phyloP scores from a whole-genome alignment of 257 asterid species.

The Solanum rostratum region DNA sequence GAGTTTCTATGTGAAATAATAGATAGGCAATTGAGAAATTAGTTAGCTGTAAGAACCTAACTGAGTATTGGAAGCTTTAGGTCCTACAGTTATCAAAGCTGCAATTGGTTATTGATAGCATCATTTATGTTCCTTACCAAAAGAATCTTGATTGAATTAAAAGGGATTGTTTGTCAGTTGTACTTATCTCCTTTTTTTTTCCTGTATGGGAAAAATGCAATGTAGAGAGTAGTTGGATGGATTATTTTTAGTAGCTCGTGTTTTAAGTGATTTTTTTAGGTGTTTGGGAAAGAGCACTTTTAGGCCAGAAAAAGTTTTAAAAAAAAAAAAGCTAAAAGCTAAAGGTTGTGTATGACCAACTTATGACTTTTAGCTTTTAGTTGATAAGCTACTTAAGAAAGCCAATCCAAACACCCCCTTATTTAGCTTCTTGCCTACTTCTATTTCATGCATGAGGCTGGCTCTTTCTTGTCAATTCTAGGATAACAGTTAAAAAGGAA shows the following conservation, averaged over 20 bases:
- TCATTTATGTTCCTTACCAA: background rate
- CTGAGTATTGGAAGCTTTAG: background rate
- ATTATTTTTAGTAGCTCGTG: too few species aligned
- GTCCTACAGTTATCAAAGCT: background rate
- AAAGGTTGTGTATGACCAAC: too few species aligned
- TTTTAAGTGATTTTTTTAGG: too few species aligned
- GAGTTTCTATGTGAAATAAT: background rate
- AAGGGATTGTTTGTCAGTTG: background rate
- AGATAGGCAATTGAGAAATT: background rate
- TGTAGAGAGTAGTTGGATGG: too few species aligned
- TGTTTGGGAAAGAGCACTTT: too few species aligned
- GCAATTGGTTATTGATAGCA: background rate
- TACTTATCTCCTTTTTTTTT: background rate
- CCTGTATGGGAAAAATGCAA: background rate
- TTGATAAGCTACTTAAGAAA: too few species aligned
- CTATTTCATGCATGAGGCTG: background rate
- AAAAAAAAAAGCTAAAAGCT: too few species aligned
- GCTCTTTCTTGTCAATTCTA: background rate
- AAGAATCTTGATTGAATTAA: background rate
- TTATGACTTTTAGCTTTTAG: too few species aligned
- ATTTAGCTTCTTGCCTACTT: background rate
- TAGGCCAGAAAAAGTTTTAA: too few species aligned
- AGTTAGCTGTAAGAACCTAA: background rate
- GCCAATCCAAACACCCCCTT: background rate
- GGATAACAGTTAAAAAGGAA: background rate